Conservation (phyloP, 2,329 filamentous ascomycete species). For the Ophiostoma populinum region DNA sequence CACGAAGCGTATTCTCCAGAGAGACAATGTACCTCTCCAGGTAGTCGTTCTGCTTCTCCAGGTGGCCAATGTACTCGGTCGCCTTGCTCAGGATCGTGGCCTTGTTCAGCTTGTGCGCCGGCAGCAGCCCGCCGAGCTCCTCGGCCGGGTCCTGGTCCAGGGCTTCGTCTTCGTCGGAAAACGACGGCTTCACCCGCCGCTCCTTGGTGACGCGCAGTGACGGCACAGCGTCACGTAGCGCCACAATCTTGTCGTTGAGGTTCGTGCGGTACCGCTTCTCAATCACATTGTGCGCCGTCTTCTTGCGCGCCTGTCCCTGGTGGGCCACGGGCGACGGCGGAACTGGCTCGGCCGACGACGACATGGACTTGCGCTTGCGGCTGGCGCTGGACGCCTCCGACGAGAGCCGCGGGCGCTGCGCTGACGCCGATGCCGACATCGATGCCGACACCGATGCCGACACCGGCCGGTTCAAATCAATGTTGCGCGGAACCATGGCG, state of each 20-base stretch:
- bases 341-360: constrained; percentile 6
- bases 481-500: constrained; percentile 2
- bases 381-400: constrained; percentile 11
- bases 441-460: too few species aligned
- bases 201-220: constrained; percentile 24
- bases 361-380: constrained; percentile 18
- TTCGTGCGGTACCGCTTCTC: constrained; percentile 75
- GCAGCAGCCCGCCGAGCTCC: constrained; percentile 20
- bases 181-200: constrained; percentile 20
- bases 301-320: constrained; percentile 32
- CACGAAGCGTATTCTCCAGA: background rate
- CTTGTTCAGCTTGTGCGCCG: constrained; percentile 26
- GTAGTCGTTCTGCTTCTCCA: constrained; percentile 18
- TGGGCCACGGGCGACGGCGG: constrained; percentile 11
- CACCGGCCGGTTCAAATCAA: too few species aligned
- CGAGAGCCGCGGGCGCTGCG: background rate
- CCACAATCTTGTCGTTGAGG: constrained; percentile 67
- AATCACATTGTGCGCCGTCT: constrained; percentile 72
- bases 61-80: constrained; percentile 21
- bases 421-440: too few species aligned
- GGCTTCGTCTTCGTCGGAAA: constrained; percentile 21
- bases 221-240: constrained; percentile 52
- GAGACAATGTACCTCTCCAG: constrained; percentile 3
- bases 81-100: constrained; percentile 25
- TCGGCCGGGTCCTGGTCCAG: constrained; percentile 25